Evolutionary conservation across 2,329 filamentous ascomycete genomes (phyloP), one percentile per base, ranked within the genome.

Genomic region (Hypocreales sp.): DNA sequence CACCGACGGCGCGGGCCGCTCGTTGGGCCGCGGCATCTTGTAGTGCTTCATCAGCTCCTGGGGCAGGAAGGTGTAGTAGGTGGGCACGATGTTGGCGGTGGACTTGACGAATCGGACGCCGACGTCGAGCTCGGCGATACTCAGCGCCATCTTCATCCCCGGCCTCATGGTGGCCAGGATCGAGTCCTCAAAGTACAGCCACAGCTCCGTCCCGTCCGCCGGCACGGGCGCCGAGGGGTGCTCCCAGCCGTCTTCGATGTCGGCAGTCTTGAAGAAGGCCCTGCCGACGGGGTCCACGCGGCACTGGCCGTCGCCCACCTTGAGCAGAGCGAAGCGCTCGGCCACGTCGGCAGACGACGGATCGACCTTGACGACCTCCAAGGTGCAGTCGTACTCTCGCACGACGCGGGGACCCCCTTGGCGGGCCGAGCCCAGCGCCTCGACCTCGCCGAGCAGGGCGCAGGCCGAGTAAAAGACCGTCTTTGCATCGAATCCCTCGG

Each of bases 41-140:
- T 68, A 84, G 12, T 60, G 48, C 14, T 60, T 40, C 74, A 86
- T 79, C 36, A 79, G 53, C 37, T 76, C 68, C 45, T 86, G 81
- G 1, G 68, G 64, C 15, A 84, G 53, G 31, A 71, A 69, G 0
- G 58, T 64, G 42, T 79, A 71, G 43, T 79, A 80, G 0, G 64
- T 67, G 4, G 70, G 70, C 31, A 67, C 64, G 8, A 75, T 45
- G 0, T 59, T 59, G 16, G 55, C 44, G 11, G 77, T 46, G 2
- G 59, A 50, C 42, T 74, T 75, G 44, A 84, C 67, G 45, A 78
- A 83, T 35, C 58, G 60, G 15, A 81, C 33, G 3, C 71, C 76
- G 15, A 75, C 69, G 38, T 64, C 64, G 15, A 80, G 48, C 31
- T 71, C 55, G 36, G 61, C 67, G 8, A 80, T 53, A 0, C 48